phyloP scores from a whole-genome alignment of 768 basidiomycete genomes.

The Macrolepiota albuminosa region DNA sequence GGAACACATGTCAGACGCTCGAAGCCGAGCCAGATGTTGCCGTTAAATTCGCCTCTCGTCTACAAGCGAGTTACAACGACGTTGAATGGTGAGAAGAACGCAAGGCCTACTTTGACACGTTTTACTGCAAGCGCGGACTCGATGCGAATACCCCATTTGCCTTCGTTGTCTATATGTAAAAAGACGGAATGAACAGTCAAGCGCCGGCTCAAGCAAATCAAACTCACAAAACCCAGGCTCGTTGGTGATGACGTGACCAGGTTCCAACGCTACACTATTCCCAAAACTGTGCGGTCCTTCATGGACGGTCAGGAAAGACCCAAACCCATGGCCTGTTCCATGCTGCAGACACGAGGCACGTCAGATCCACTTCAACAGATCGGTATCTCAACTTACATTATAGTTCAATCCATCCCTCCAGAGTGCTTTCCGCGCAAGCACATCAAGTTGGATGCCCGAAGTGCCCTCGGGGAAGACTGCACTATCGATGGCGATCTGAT shows the following conservation, averaged over 20 bases:
- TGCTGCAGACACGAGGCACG: conserved; percentile 43
- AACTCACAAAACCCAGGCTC: conserved; percentile 88
- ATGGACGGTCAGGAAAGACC: conserved; percentile 81
- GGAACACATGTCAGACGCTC: conserved; percentile 93
- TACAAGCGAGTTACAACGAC: conserved; percentile 19
- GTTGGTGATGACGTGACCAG: conserved; percentile 91
- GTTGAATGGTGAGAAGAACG: not conserved
- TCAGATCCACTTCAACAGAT: conserved; percentile 4
- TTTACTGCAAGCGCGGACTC: conserved; percentile 35
- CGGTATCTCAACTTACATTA: conserved; percentile 39
- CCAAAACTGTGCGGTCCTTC: conserved; percentile 83
- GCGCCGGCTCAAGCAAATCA: conserved; percentile 13
- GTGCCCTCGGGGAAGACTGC: conserved; percentile 91
- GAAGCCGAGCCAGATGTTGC: conserved; percentile 82
- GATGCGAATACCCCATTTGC: conserved; percentile 86
- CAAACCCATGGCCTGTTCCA: conserved; percentile 90
- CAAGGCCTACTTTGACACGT: not conserved
- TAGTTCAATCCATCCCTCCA: conserved; percentile 88
- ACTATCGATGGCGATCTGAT: conserved; percentile 83
- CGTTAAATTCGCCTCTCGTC: conserved; percentile 71
- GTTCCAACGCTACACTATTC: conserved; percentile 59
- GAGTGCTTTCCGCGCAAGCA: conserved; percentile 82
- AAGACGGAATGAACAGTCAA: not conserved
- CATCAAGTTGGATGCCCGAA: conserved; percentile 77
- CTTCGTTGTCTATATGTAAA: conserved; percentile 53